A percentile compares a stretch with the other conserved stretches of the same genome.
phyloP scores from a whole-genome alignment of 225 moss, liverwort and hornwort genomes.

The Bryoerythrophyllum caledonicum region DNA sequence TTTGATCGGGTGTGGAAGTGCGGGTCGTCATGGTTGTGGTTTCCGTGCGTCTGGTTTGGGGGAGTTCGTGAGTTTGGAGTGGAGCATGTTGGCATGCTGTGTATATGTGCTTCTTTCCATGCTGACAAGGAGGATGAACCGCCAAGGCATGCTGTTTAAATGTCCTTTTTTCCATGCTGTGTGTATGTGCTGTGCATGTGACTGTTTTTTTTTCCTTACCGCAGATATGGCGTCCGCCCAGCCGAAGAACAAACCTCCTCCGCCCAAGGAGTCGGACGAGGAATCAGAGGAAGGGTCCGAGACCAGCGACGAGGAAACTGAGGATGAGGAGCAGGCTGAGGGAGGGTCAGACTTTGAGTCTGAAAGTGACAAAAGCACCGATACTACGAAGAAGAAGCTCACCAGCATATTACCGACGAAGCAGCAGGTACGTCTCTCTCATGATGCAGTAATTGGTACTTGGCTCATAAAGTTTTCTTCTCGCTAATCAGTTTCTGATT shows the following conservation, averaged over 20 bases:
- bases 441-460: background rate
- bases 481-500: background rate
- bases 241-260: conserved; percentile 41
- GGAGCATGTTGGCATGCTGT: background rate
- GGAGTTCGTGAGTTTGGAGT: background rate
- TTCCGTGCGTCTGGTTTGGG: background rate
- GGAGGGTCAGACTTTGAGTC: conserved; percentile 47
- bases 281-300: conserved; percentile 42
- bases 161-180: no score
- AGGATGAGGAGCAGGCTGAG: conserved; percentile 56
- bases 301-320: conserved; percentile 52
- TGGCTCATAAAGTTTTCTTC: background rate
- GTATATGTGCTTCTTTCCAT: background rate
- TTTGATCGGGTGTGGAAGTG: conserved; percentile 9
- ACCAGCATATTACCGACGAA: conserved; percentile 22
- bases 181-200: background rate
- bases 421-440: conserved; percentile 30
- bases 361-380: conserved; percentile 55
- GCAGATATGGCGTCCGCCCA: conserved; percentile 25
- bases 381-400: conserved; percentile 38
- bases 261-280: conserved; percentile 27
- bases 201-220: background rate
- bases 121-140: no score
- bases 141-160: background rate
- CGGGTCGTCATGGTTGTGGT: conserved; percentile 7